Evolutionary conservation across 768 basidiomycete genomes (phyloP).

Genomic region (Lentinula sp.): DNA sequence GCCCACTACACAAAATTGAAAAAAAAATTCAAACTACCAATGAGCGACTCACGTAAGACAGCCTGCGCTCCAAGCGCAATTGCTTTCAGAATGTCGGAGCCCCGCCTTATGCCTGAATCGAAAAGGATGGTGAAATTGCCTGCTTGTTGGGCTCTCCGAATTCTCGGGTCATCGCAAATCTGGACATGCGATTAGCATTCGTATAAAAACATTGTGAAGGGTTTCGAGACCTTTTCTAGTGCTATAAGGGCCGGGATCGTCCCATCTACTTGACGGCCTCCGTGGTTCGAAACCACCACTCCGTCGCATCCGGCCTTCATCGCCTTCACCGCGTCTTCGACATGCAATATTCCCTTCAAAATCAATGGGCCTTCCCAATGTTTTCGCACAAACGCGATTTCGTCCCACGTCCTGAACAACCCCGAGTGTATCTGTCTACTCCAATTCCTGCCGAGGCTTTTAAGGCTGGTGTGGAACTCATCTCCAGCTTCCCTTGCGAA

Average conservation of each 20-base stretch:
- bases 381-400: conserved; percentile 33
- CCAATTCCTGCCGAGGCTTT: conserved; percentile 32
- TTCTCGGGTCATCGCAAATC: conserved; percentile 4
- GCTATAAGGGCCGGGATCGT: conserved; percentile 33
- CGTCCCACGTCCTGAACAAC: conserved; percentile 36
- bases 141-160: conserved; percentile 22
- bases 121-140: conserved; percentile 34
- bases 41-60: conserved; percentile 19
- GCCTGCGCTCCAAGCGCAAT: conserved; percentile 29
- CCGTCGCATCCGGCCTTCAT: conserved; percentile 36
- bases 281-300: conserved; percentile 40
- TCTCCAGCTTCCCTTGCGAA: conserved; percentile 23
- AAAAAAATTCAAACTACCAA: conserved; percentile 11
- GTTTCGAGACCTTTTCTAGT: conserved; percentile 13
- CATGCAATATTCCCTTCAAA: conserved; percentile 40
- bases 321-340: conserved; percentile 45
- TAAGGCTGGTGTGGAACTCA: conserved; percentile 1
- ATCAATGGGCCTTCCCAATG: conserved; percentile 46
- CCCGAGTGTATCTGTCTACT: conserved; percentile 31
- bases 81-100: conserved; percentile 48
- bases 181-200: not conserved
- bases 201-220: not conserved
- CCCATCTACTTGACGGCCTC: conserved; percentile 38
- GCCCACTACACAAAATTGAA: conserved; percentile 41
- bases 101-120: conserved; percentile 46